phyloP scores from a whole-genome alignment of 495 filamentous ascomycete species.

The Aspergillus sclerotioniger region DNA sequence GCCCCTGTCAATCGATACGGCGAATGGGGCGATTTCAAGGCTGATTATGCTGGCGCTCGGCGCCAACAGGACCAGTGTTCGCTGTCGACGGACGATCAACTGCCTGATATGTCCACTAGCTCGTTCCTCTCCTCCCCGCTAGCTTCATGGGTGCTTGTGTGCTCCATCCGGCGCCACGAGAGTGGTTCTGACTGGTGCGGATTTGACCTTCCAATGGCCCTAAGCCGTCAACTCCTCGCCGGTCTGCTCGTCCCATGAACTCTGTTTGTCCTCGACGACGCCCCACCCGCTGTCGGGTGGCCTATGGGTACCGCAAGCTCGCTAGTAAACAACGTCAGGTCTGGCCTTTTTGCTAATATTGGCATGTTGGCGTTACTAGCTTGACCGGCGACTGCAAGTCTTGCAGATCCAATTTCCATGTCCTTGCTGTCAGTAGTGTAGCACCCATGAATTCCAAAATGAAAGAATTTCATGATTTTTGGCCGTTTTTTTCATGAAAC shows the following conservation, averaged over 20 bases:
- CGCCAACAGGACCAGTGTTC: background rate
- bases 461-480: too few relatives aligned
- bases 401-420: conserved; percentile 14
- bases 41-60: background rate
- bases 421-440: conserved; percentile 13
- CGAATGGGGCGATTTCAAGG: conserved; percentile 2
- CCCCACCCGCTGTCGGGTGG: background rate
- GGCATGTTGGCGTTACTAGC: conserved; percentile 2
- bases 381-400: conserved; percentile 2
- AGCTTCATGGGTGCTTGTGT: conserved; percentile 7
- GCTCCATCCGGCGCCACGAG: conserved; percentile 9
- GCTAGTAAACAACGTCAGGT: background rate
- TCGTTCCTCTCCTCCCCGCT: conserved; percentile 2
- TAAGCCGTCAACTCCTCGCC: background rate
- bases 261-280: background rate
- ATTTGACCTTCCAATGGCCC: conserved; percentile 1
- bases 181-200: background rate
- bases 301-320: background rate
- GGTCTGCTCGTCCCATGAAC: background rate
- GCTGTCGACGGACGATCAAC: conserved; percentile 12
- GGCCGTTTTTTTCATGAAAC: too few relatives aligned
- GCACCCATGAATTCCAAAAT: too few relatives aligned
- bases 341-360: conserved; percentile 1
- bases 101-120: conserved; percentile 6
- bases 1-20: conserved; percentile 6